phyloP scores from a whole-genome alignment of 768 basidiomycete genomes.

The Pisolithus microcarpus region DNA sequence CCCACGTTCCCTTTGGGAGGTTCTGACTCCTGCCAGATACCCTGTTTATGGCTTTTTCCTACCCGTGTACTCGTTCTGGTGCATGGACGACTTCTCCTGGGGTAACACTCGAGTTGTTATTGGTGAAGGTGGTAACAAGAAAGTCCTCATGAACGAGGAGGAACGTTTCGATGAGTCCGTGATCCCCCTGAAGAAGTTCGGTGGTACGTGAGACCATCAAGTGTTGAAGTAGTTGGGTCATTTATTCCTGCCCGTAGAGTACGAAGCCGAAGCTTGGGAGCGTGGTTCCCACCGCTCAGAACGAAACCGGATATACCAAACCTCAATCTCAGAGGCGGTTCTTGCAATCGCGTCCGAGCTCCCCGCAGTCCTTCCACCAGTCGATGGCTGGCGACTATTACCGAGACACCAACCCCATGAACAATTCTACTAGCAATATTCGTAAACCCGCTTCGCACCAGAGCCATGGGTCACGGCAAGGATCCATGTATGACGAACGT shows the following conservation, averaged over 20 bases:
- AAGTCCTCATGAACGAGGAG: slow-evolving; percentile 87
- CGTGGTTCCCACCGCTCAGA: slow-evolving; percentile 65
- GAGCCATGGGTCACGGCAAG: slow-evolving; percentile 43
- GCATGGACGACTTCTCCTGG: slow-evolving; percentile 97
- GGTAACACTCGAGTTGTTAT: slow-evolving; percentile 91
- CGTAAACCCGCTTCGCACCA: slow-evolving; percentile 36
- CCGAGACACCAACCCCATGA: slow-evolving; percentile 70
- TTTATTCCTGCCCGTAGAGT: slow-evolving; percentile 47
- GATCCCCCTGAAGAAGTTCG: slow-evolving; percentile 97
- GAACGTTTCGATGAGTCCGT: slow-evolving; percentile 96
- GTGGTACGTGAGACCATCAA: slow-evolving; percentile 49
- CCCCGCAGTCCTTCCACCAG: slow-evolving; percentile 61
- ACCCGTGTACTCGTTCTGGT: slow-evolving; percentile 95
- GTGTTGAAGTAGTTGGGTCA: not conserved
- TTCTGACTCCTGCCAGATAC: slow-evolving; percentile 46
- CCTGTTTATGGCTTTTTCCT: slow-evolving; percentile 93
- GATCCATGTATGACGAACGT: slow-evolving; percentile 36
- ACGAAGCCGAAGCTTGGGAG: slow-evolving; percentile 92
- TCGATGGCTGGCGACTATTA: slow-evolving; percentile 84
- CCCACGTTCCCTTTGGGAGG: not conserved
- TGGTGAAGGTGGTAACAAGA: slow-evolving; percentile 92
- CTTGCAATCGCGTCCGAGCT: slow-evolving; percentile 51
- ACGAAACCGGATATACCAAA: slow-evolving; percentile 68
- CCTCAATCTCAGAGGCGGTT: slow-evolving; percentile 48
- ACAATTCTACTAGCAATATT: slow-evolving; percentile 55